phyloP scores from a whole-genome alignment of 2,329 filamentous ascomycete species.

The Fusarium oxysporum region DNA sequence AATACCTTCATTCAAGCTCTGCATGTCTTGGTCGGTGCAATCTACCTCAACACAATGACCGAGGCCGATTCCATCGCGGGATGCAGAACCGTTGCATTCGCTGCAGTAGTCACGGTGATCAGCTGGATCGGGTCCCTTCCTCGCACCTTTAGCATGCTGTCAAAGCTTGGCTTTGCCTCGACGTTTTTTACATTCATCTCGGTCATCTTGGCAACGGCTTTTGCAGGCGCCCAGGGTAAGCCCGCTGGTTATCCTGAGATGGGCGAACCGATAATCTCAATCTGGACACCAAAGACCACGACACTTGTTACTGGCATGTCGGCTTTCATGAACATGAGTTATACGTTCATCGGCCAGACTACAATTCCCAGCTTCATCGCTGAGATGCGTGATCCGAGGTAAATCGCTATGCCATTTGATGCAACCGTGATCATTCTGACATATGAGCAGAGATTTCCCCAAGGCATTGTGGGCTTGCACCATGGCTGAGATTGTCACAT shows the following conservation, averaged over 20 bases:
- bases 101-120: conserved; percentile 76
- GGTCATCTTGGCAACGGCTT: conserved; percentile 85
- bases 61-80: conserved; percentile 68
- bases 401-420: conserved; percentile 13
- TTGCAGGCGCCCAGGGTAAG: conserved; percentile 79
- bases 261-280: conserved; percentile 75
- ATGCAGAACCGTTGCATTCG: conserved; percentile 83
- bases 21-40: conserved; percentile 84
- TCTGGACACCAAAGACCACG: conserved; percentile 74
- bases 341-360: conserved; percentile 95
- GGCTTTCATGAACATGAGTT: conserved; percentile 93
- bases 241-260: conserved; percentile 71
- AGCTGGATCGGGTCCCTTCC: conserved; percentile 85
- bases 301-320: conserved; percentile 85
- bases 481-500: conserved; percentile 85
- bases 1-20: conserved; percentile 89
- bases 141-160: conserved; percentile 83
- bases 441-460: conserved; percentile 76
- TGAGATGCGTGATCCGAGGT: conserved; percentile 80
- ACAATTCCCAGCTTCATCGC: conserved; percentile 94
- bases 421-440: background rate
- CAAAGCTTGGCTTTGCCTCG: conserved; percentile 80
- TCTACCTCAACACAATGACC: conserved; percentile 90
- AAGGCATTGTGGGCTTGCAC: conserved; percentile 93
- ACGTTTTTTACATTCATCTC: conserved; percentile 91